Base-by-base conservation (phyloP, 805 yeast species). In the Jamesozyma spencerorum region DNA sequence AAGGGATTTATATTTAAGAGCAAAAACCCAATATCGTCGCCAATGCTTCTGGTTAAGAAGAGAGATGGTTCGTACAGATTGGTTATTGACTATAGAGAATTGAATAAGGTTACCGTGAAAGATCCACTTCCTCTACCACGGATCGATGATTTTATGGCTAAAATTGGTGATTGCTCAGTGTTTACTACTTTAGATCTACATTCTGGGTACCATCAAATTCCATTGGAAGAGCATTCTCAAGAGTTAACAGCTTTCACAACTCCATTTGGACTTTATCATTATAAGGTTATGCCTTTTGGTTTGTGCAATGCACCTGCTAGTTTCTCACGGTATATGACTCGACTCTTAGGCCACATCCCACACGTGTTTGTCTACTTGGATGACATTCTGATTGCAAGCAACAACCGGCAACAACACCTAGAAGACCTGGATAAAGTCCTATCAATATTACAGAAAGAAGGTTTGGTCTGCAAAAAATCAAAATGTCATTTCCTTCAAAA, bases 241-340 rank as follows among this genome's bases (percentile, higher is more conserved):
- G 27, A 36, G 17, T 38, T 40, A 31, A 47, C 48, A 6, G 47
- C 49, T 3, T 45, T 43, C 27, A 38, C 44, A 2, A 49, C 47
- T 5, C 51, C 46, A 11, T 22, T 17, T 22, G 50, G 48, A 18
- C 41, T 46, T 27, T 43, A 47, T 29, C 43, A 46, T 30, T 46
- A 39, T 31, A 46, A 37, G 7, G 53, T 45, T 2, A 48, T 51
- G 53, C 53, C 49, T 1, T 42, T 52, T n/a, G n/a, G n/a, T n/a
- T n/a, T n/a, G n/a, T n/a, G n/a, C n/a, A n/a, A n/a, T n/a, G n/a
- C n/a, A n/a, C 38, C 53, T 53, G 2, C 27, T 43, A 49, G 51
- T 1, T 50, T 52, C 33, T 41, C 47, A 4, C 19, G 50, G 3
- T 46, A 46, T 31, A 50, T 50, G 52, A 41, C 51, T n/a, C n/a